These are phyloP conservation scores for Pichia sp. DNA, from an alignment of 1,139 yeast genomes.

Conservation along the genomic window DNA sequence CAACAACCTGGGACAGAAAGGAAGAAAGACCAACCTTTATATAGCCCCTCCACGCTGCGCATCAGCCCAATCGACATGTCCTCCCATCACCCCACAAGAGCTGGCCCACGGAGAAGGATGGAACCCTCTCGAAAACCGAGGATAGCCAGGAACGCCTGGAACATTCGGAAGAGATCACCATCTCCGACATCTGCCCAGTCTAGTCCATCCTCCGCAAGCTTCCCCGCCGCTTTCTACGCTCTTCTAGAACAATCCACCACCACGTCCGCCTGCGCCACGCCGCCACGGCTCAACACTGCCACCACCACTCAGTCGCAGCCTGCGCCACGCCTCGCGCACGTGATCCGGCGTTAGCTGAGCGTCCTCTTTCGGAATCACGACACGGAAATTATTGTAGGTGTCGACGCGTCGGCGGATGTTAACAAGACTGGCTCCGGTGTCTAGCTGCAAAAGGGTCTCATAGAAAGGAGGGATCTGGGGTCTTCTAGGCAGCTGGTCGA, in stretches of 20 bases:
- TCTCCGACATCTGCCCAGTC: background rate
- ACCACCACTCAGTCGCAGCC: conserved; percentile 48
- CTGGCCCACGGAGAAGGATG: background rate
- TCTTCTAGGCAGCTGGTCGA: conserved; percentile 1
- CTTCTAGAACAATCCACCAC: conserved; percentile 4
- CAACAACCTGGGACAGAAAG: too few relatives aligned
- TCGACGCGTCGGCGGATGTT: conserved; percentile 7
- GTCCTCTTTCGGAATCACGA: conserved; percentile 31
- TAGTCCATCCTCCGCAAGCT: background rate
- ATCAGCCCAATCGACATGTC: background rate
- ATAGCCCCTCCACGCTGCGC: background rate
- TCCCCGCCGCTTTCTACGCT: background rate
- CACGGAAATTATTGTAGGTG: conserved; percentile 18
- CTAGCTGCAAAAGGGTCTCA: conserved; percentile 12
- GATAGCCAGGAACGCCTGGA: background rate
- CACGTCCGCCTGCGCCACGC: conserved; percentile 5
- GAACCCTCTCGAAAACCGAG: background rate
- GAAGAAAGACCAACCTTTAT: background rate
- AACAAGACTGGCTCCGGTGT: conserved; percentile 4
- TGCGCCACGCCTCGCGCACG: conserved; percentile 82
- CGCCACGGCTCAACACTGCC: conserved; percentile 36
- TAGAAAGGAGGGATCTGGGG: conserved; percentile 20
- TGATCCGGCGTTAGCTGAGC: conserved; percentile 79
- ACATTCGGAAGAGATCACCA: conserved; percentile 1
- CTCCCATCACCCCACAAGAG: conserved; percentile 4